A percentile compares a stretch with the other conserved stretches of the same genome.
These are phyloP conservation scores for Heteromeles arbutifolia DNA, from an alignment of 306 rosid genomes.

Conservation along the genomic window DNA sequence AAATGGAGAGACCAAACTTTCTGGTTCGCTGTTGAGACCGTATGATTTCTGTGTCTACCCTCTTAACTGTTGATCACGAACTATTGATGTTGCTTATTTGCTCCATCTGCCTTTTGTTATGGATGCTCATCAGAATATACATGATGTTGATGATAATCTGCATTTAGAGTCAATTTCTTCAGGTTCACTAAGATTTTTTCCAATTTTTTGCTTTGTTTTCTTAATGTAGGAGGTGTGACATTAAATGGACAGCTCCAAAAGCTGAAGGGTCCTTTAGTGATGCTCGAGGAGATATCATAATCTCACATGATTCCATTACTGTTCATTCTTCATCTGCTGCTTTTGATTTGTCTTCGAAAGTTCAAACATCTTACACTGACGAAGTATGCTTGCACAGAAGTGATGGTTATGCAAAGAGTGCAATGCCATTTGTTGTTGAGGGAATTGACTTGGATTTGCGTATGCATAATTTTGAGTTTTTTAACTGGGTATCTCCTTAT, in stretches of 20 bases:
- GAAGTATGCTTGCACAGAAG: constrained; percentile 32
- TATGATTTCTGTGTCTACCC: constrained; percentile 33
- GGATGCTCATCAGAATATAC: not conserved
- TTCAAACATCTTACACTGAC: constrained; percentile 56
- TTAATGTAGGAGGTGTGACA: constrained; percentile 64
- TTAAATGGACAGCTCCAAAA: constrained; percentile 79
- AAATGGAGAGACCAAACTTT: constrained; percentile 76
- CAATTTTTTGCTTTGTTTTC: constrained; percentile 3
- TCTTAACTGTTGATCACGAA: constrained; percentile 9
- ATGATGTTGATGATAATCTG: not conserved
- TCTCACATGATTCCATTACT: constrained; percentile 56
- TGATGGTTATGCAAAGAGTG: constrained; percentile 30
- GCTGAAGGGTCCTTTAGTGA: constrained; percentile 82
- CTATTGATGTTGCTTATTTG: constrained; percentile 2
- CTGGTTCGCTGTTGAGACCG: constrained; percentile 84
- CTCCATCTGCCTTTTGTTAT: constrained; percentile 13
- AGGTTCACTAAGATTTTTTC: constrained; percentile 3
- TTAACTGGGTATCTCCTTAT: constrained; percentile 56
- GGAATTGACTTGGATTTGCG: constrained; percentile 80
- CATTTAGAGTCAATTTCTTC: constrained; percentile 22
- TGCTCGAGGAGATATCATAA: constrained; percentile 88
- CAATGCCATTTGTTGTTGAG: constrained; percentile 50
- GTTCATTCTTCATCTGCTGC: constrained; percentile 79
- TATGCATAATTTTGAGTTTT: constrained; percentile 84
- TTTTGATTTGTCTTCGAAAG: constrained; percentile 63